Evolutionary conservation across 495 filamentous ascomycete species (phyloP).

Genomic region (Neurospora sp.): DNA sequence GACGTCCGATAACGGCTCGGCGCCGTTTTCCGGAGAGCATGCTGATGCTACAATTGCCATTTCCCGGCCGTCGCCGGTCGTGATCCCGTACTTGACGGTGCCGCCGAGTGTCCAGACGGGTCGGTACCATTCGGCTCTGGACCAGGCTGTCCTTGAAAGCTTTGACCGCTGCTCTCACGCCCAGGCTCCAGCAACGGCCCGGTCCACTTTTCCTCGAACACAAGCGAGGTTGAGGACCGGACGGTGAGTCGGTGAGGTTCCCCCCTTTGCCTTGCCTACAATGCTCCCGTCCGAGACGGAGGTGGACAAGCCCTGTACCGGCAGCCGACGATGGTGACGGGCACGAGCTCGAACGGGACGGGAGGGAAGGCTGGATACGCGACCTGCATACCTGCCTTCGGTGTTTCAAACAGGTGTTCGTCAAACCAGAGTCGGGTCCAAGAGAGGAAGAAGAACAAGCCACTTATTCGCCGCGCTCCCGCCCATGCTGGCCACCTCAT

Average conservation of each 20-base stretch:
- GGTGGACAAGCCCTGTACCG: not conserved
- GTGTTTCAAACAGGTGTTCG: not conserved
- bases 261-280: not conserved
- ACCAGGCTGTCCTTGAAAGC: not conserved
- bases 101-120: not conserved
- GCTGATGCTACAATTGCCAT: not conserved
- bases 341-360: not conserved
- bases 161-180: not conserved
- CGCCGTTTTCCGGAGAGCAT: not conserved
- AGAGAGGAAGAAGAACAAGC: not conserved
- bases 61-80: not conserved
- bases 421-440: not conserved
- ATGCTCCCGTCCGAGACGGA: not conserved
- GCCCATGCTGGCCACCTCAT: not conserved
- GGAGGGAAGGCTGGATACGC: not conserved
- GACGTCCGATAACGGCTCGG: not conserved
- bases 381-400: not conserved
- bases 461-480: not conserved
- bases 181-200: not conserved
- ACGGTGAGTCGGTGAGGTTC: not conserved
- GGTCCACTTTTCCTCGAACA: slow-evolving; percentile 2
- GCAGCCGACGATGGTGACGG: not conserved
- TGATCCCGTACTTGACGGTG: not conserved
- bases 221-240: slow-evolving; percentile 2
- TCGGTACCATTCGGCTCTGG: not conserved